Evolutionary conservation across 164 flowering plant genomes (phyloP).

Genomic region (Liriodendron chinense): DNA sequence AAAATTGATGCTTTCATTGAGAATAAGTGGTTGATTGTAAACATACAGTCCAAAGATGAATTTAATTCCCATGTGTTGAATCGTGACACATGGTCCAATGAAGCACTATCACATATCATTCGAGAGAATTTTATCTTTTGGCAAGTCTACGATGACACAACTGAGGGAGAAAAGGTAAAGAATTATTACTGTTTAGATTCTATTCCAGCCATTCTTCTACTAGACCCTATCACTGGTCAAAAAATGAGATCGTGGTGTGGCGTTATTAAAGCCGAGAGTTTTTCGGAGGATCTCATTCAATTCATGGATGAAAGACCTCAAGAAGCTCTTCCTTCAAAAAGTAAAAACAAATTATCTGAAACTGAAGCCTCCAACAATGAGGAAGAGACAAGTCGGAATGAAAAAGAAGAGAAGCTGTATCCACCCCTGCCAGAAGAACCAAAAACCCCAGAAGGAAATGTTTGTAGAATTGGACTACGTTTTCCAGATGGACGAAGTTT

Average conservation of each 20-base stretch:
- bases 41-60: slow-evolving; percentile 83
- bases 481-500: slow-evolving; percentile 89
- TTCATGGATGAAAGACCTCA: slow-evolving; percentile 85
- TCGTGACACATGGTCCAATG: slow-evolving; percentile 95
- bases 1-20: slow-evolving; percentile 59
- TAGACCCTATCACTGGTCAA: slow-evolving; percentile 92
- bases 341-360: slow-evolving; percentile 3
- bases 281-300: slow-evolving; percentile 81
- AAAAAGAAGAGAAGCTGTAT: slow-evolving; percentile 1
- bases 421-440: slow-evolving; percentile 89
- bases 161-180: slow-evolving; percentile 87
- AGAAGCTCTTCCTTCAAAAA: slow-evolving; percentile 25
- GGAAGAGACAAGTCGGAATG: neutral
- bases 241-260: slow-evolving; percentile 87
- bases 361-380: neutral
- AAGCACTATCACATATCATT: slow-evolving; percentile 83
- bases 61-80: slow-evolving; percentile 95
- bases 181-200: slow-evolving; percentile 74
- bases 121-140: slow-evolving; percentile 80
- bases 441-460: slow-evolving; percentile 53
- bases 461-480: slow-evolving; percentile 84
- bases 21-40: slow-evolving; percentile 76
- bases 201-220: slow-evolving; percentile 68
- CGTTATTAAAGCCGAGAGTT: slow-evolving; percentile 68
- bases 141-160: slow-evolving; percentile 86